phyloP scores from a whole-genome alignment of 495 filamentous ascomycete genomes.

The Rusavskia elegans region DNA sequence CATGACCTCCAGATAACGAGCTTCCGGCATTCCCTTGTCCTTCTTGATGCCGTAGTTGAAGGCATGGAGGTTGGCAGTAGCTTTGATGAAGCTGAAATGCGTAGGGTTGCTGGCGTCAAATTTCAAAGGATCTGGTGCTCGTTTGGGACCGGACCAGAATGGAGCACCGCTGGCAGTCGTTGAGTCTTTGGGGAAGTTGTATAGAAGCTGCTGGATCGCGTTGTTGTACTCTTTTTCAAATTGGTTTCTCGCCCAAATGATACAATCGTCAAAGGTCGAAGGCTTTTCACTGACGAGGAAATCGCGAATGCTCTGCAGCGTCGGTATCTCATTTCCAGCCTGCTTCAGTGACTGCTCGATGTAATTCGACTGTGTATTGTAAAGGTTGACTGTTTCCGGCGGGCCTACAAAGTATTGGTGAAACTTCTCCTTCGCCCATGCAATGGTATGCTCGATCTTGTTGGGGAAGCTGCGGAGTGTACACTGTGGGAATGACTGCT shows the following conservation, averaged over 20 bases:
- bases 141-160: conserved; percentile 99
- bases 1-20: conserved; percentile 59
- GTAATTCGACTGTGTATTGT: conserved; percentile 83
- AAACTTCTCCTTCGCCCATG: conserved; percentile 93
- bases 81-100: conserved; percentile 73
- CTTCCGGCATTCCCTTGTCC: conserved; percentile 47
- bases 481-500: conserved; percentile 98
- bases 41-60: conserved; percentile 94
- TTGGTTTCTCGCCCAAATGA: conserved; percentile 79
- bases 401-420: conserved; percentile 86
- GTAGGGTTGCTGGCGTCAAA: conserved; percentile 74
- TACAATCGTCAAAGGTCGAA: conserved; percentile 85
- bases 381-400: conserved; percentile 88
- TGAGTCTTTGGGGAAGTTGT: conserved; percentile 95
- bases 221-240: conserved; percentile 98
- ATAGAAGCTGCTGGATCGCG: conserved; percentile 87
- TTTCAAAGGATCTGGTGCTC: conserved; percentile 79
- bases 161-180: conserved; percentile 71
- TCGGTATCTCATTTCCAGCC: conserved; percentile 91
- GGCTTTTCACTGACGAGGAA: conserved; percentile 90
- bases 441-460: conserved; percentile 97
- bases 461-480: conserved; percentile 97
- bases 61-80: conserved; percentile 82
- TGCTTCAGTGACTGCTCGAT: conserved; percentile 81
- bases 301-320: conserved; percentile 75